phyloP scores from a whole-genome alignment of 2,329 filamentous ascomycete species.

The Mycosphaerella sp. region DNA sequence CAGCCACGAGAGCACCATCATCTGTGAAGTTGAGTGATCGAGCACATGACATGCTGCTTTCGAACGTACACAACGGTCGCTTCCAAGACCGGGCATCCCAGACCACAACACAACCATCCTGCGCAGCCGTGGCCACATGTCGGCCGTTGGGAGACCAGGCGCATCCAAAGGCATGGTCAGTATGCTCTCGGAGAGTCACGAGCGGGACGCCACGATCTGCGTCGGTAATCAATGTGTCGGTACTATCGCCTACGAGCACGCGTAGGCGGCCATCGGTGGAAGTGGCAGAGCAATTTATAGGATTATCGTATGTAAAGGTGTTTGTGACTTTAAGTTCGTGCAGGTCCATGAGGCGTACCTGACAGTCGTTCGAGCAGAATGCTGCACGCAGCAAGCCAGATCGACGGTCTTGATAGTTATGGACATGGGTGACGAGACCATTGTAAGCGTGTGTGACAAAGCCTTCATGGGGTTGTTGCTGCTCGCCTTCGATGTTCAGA shows the following conservation, averaged over 20 bases:
- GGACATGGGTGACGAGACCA: constrained; percentile 55
- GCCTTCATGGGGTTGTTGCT: constrained; percentile 38
- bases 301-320: constrained; percentile 51
- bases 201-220: constrained; percentile 55
- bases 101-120: constrained; percentile 66
- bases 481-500: constrained; percentile 24
- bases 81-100: constrained; percentile 71
- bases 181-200: constrained; percentile 51
- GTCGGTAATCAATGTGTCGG: constrained; percentile 60
- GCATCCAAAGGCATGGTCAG: constrained; percentile 68
- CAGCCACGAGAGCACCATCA: constrained; percentile 62
- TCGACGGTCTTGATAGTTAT: constrained; percentile 45
- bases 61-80: constrained; percentile 50
- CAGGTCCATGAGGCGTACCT: constrained; percentile 51
- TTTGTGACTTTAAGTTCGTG: constrained; percentile 53
- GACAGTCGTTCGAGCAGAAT: constrained; percentile 54
- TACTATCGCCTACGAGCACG: constrained; percentile 64
- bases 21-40: constrained; percentile 68
- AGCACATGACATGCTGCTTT: constrained; percentile 61
- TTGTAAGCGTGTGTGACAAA: constrained; percentile 46
- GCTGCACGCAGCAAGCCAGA: constrained; percentile 47
- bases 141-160: constrained; percentile 74
- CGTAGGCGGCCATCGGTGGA: constrained; percentile 67
- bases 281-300: constrained; percentile 67
- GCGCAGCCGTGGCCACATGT: constrained; percentile 69